phyloP scores from a whole-genome alignment of 23 red algal species.

The Gracilaria caudata region DNA sequence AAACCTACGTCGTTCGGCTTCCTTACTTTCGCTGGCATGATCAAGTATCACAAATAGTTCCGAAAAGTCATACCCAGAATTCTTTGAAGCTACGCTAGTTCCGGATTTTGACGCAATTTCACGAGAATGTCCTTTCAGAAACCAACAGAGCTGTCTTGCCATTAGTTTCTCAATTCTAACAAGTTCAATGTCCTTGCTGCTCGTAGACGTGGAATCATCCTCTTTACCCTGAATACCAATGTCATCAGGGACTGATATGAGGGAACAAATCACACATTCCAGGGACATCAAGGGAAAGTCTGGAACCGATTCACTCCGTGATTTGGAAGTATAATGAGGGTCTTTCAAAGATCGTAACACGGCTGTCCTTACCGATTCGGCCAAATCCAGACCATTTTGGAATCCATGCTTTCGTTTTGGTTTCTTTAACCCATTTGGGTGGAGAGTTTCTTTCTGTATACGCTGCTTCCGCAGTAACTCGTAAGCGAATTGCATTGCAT shows the following conservation, averaged over 20 bases:
- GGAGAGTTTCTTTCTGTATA: conserved; percentile 12
- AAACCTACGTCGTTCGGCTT: conserved; percentile 17
- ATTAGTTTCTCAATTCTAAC: conserved; percentile 64
- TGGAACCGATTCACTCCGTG: background rate
- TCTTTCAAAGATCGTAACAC: conserved; percentile 23
- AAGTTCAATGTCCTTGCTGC: conserved; percentile 48
- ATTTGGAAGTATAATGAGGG: background rate
- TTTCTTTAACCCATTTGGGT: conserved; percentile 20
- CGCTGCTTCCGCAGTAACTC: conserved; percentile 34
- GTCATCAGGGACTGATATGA: conserved; percentile 57
- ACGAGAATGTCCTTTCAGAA: conserved; percentile 13
- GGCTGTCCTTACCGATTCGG: conserved; percentile 15
- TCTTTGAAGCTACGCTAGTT: background rate
- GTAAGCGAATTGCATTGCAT: conserved; percentile 52
- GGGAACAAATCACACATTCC: conserved; percentile 38
- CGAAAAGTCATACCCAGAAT: conserved; percentile 8
- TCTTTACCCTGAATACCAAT: background rate
- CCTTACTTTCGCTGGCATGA: background rate
- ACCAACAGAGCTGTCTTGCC: conserved; percentile 24
- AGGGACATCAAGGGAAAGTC: conserved; percentile 39
- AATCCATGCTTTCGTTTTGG: background rate
- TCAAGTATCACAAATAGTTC: conserved; percentile 16
- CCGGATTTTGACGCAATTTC: background rate
- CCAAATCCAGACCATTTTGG: conserved; percentile 12
- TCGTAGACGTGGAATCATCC: background rate